phyloP scores from a whole-genome alignment of 2,329 filamentous ascomycete genomes.

The Colletotrichum salicis region DNA sequence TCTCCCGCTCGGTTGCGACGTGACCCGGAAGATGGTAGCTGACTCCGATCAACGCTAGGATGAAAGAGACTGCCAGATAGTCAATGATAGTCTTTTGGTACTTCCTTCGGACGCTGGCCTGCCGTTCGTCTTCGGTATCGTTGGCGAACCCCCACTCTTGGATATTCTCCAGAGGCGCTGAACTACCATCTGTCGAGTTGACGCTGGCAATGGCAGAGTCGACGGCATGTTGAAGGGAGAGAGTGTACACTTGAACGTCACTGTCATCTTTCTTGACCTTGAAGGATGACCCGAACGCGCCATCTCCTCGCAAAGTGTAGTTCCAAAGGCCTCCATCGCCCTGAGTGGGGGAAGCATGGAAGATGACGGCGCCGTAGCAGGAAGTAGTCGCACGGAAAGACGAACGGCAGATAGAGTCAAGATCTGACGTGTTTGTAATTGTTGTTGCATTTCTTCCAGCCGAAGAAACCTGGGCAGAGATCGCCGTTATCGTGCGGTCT shows the following conservation, averaged over 20 bases:
- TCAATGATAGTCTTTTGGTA: conserved; percentile 74
- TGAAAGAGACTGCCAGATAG: conserved; percentile 73
- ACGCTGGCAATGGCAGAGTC: conserved; percentile 69
- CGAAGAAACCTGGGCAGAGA: conserved; percentile 54
- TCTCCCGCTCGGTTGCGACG: conserved; percentile 76
- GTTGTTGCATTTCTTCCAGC: conserved; percentile 42
- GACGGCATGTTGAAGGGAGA: conserved; percentile 76
- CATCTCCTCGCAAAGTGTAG: conserved; percentile 77
- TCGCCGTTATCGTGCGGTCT: conserved; percentile 71
- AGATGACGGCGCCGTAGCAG: conserved; percentile 79
- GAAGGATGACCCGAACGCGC: conserved; percentile 63
- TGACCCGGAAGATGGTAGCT: conserved; percentile 78
- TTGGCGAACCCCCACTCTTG: conserved; percentile 47
- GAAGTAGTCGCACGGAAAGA: conserved; percentile 71
- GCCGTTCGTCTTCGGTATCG: conserved; percentile 58
- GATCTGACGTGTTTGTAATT: conserved; percentile 40
- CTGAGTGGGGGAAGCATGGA: conserved; percentile 75
- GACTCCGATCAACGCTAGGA: conserved; percentile 75
- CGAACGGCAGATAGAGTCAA: conserved; percentile 63
- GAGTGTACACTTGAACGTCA: conserved; percentile 71
- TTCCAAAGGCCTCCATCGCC: conserved; percentile 65
- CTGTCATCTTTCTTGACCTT: conserved; percentile 66
- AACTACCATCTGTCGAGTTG: conserved; percentile 44
- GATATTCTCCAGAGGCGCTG: conserved; percentile 43
- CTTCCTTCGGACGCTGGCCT: conserved; percentile 64